Evolutionary conservation across 1,284 basidiomycete genomes (phyloP).

Genomic region (Fomitopsis betulina): DNA sequence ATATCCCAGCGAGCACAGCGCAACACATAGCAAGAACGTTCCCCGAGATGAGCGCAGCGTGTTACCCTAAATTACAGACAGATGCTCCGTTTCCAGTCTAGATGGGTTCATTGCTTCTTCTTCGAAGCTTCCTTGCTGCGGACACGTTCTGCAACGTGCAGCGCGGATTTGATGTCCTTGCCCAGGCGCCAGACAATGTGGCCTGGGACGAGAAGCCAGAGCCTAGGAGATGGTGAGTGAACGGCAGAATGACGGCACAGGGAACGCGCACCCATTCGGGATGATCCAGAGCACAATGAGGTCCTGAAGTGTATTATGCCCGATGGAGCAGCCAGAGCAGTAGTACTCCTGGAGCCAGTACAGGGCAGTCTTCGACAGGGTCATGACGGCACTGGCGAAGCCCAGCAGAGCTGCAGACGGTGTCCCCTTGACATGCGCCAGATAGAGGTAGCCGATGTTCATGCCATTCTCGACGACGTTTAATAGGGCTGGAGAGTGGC

Average conservation of each 20-base stretch:
- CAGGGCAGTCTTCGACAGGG: constrained; percentile 80
- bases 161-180: constrained; percentile 46
- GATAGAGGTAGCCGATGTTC: constrained; percentile 75
- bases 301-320: constrained; percentile 62
- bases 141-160: constrained; percentile 34
- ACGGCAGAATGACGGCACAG: constrained; percentile 1
- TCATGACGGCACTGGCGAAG: constrained; percentile 70
- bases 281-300: constrained; percentile 67
- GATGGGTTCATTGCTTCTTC: constrained; percentile 14
- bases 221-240: background rate
- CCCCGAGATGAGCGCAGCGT: background rate
- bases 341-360: constrained; percentile 79
- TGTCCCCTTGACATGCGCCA: constrained; percentile 56
- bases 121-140: constrained; percentile 23
- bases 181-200: constrained; percentile 54
- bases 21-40: background rate
- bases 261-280: constrained; percentile 66
- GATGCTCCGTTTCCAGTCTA: background rate
- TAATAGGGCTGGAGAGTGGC: constrained; percentile 51
- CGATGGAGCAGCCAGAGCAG: constrained; percentile 65
- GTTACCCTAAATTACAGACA: constrained; percentile 1
- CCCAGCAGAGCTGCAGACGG: constrained; percentile 72
- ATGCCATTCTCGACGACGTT: constrained; percentile 79
- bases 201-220: constrained; percentile 48
- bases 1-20: background rate